phyloP scores from a whole-genome alignment of 345 rosid species.

The Boechera retrofracta region DNA sequence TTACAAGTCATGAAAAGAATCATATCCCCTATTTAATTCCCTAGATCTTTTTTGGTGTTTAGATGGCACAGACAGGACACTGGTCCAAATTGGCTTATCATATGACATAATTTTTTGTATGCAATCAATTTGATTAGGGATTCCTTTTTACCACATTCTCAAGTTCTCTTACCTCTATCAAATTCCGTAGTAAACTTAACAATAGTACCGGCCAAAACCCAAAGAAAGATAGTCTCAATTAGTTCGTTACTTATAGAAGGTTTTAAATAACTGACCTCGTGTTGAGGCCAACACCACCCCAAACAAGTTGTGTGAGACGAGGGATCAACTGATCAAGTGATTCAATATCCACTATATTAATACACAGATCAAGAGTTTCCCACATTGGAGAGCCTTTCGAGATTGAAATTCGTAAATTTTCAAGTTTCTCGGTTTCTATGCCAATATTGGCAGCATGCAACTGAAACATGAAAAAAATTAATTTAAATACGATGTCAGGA shows the following conservation, averaged over 20 bases:
- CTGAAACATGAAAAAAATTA: slow-evolving; percentile 51
- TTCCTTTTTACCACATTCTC: neutral
- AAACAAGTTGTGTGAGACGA: slow-evolving; percentile 84
- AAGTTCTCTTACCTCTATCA: neutral
- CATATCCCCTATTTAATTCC: slow-evolving; percentile 6
- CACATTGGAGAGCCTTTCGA: slow-evolving; percentile 99
- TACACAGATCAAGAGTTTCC: slow-evolving; percentile 97
- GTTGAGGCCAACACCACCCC: slow-evolving; percentile 93
- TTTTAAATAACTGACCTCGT: slow-evolving; percentile 68
- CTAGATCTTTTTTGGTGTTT: neutral
- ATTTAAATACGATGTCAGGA: slow-evolving; percentile 12
- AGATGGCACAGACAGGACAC: slow-evolving; percentile 12
- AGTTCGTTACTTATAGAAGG: slow-evolving; percentile 8
- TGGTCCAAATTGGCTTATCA: slow-evolving; percentile 5
- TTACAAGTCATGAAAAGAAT: slow-evolving; percentile 1
- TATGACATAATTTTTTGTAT: slow-evolving; percentile 1
- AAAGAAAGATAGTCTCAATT: slow-evolving; percentile 7
- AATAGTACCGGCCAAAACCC: slow-evolving; percentile 14
- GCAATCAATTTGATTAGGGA: neutral
- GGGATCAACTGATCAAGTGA: slow-evolving; percentile 82
- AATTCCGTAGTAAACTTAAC: slow-evolving; percentile 3
- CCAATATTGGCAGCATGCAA: slow-evolving; percentile 97
- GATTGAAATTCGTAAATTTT: slow-evolving; percentile 87
- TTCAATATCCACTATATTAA: slow-evolving; percentile 71
- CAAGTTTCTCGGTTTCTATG: slow-evolving; percentile 91